A percentile compares a stretch with the other conserved stretches of the same genome.
Conservation (phyloP, 352 stramenopile genomes). For the Thalassiosira hispida region DNA sequence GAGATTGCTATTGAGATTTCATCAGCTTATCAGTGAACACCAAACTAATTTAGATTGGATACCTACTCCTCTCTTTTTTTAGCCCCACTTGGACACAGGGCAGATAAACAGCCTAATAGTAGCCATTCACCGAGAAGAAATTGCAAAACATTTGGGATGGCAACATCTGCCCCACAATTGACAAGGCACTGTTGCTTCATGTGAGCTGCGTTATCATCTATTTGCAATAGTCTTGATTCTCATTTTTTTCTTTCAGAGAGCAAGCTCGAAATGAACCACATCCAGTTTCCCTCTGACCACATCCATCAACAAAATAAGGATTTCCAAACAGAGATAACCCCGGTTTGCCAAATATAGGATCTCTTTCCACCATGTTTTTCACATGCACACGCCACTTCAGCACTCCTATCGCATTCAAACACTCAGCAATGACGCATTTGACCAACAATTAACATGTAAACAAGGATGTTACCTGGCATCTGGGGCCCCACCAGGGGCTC, state of each 20-base stretch:
- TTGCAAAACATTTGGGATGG: constrained; percentile 19
- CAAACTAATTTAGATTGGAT: no score
- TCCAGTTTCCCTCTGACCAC: no score
- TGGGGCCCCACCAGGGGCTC: not conserved
- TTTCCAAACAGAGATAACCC: not conserved
- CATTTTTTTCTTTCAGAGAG: constrained; percentile 10
- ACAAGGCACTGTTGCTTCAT: not conserved
- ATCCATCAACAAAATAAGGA: constrained; percentile 4
- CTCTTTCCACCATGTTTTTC: no score
- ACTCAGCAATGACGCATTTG: not conserved
- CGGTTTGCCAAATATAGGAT: not conserved
- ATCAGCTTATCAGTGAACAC: no score
- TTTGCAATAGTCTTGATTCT: no score
- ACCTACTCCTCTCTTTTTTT: no score
- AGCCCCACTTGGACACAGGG: no score
- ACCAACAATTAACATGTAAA: not conserved
- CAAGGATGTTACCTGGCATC: not conserved
- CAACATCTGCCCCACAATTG: constrained; percentile 12
- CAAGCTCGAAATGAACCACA: no score
- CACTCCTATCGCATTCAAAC: not conserved
- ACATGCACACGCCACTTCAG: not conserved
- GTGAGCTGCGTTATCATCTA: no score
- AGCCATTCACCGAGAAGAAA: not conserved
- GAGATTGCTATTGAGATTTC: no score
- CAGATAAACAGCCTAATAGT: no score